These are phyloP conservation scores for Colletotrichum sp. DNA, from an alignment of 2,329 filamentous ascomycete species.

Conservation along the genomic window DNA sequence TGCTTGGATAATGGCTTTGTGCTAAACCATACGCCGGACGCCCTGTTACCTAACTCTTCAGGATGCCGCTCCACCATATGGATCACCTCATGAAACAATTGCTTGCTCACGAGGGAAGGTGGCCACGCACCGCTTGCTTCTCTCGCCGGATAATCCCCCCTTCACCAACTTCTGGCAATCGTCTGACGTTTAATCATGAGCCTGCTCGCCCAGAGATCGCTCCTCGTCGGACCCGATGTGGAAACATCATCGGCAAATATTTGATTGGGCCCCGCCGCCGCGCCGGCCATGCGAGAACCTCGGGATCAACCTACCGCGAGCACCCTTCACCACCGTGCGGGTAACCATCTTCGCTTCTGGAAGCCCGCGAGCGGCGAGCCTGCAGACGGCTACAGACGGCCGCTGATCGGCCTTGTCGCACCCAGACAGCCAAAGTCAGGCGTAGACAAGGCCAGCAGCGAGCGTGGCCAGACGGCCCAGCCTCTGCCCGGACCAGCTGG, in stretches of 20 bases:
- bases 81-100: background rate
- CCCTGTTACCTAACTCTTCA: background rate
- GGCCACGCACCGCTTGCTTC: background rate
- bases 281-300: background rate
- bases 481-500: background rate
- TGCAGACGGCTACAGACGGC: constrained; percentile 11
- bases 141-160: background rate
- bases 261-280: constrained; percentile 3
- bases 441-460: background rate
- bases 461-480: background rate
- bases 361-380: background rate
- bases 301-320: background rate
- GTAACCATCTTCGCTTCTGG: constrained; percentile 7
- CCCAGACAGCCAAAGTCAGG: background rate
- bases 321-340: background rate
- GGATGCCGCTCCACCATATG: background rate
- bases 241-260: constrained; percentile 8
- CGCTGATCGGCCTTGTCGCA: background rate
- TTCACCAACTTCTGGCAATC: background rate
- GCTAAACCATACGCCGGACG: background rate
- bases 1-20: background rate
- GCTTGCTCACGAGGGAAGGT: background rate
- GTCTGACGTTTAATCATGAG: background rate
- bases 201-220: background rate
- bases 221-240: background rate